These are phyloP conservation scores for Sporothrix mexicana DNA, from an alignment of 2,329 filamentous ascomycete species.

Conservation along the genomic window DNA sequence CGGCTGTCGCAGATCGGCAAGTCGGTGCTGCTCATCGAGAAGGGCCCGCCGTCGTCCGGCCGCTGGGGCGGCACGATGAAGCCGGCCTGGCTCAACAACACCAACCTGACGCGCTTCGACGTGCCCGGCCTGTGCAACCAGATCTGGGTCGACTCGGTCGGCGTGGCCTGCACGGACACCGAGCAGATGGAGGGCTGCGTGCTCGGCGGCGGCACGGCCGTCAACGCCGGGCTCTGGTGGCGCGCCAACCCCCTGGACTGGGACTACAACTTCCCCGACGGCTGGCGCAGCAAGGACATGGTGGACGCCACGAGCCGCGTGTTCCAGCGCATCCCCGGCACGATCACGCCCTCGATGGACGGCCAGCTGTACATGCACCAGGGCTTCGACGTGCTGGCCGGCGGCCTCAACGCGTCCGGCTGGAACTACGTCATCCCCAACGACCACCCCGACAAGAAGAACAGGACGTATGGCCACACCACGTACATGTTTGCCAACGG, in stretches of 20 bases:
- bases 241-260: constrained; percentile 70
- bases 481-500: constrained; percentile 68
- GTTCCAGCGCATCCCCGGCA: constrained; percentile 74
- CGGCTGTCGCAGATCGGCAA: constrained; percentile 68
- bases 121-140: constrained; percentile 73
- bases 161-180: constrained; percentile 64
- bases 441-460: constrained; percentile 62
- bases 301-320: constrained; percentile 63
- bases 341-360: constrained; percentile 68
- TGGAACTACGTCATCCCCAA: constrained; percentile 60
- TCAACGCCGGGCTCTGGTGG: constrained; percentile 74
- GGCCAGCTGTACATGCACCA: constrained; percentile 70
- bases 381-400: constrained; percentile 66
- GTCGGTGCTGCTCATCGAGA: constrained; percentile 68
- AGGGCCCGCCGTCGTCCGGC: constrained; percentile 65
- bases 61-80: constrained; percentile 67
- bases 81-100: constrained; percentile 65
- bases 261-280: constrained; percentile 72
- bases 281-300: constrained; percentile 72
- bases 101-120: constrained; percentile 71
- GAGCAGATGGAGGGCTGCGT: constrained; percentile 76
- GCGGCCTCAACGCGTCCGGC: constrained; percentile 56
- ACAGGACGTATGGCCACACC: constrained; percentile 64
- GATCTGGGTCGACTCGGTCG: constrained; percentile 68
- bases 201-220: constrained; percentile 68